Evolutionary conservation across 2,329 filamentous ascomycete species (phyloP).

Genomic region (Alternaria ethzedia): DNA sequence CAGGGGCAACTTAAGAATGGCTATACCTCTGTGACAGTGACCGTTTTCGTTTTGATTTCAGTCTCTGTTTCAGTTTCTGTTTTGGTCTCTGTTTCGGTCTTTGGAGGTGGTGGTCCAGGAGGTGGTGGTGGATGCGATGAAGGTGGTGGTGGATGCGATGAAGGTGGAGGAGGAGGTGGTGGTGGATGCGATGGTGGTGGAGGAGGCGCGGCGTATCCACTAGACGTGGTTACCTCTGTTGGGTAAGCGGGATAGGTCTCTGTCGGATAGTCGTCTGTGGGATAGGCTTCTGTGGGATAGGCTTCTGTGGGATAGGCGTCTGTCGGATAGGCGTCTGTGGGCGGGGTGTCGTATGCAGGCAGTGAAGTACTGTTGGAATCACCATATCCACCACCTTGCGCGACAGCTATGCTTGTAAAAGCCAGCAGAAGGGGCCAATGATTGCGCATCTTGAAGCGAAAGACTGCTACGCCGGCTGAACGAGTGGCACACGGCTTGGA

Average conservation of each 20-base stretch:
- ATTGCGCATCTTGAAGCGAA: conserved; percentile 41
- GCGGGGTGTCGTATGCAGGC: not conserved
- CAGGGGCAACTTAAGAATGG: not conserved
- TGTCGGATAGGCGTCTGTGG: not conserved
- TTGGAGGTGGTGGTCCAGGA: not conserved
- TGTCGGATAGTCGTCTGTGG: no score
- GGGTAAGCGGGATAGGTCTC: not conserved
- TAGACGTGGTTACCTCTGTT: not conserved
- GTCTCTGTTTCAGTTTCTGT: not conserved
- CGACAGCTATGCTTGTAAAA: conserved; percentile 23
- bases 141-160: not conserved
- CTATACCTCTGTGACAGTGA: not conserved
- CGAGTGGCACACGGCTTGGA: conserved; percentile 31
- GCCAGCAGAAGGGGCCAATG: conserved; percentile 33
- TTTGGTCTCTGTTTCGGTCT: not conserved
- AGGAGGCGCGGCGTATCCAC: not conserved
- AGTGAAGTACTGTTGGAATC: not conserved
- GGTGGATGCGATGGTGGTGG: not conserved
- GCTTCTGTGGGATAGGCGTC: not conserved
- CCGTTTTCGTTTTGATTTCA: not conserved
- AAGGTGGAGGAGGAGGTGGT: not conserved
- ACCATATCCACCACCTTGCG: conserved; percentile 2
- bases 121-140: not conserved
- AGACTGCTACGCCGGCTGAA: conserved; percentile 35
- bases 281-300: not conserved